These are phyloP conservation scores for Daedaleopsis sinensis DNA, from an alignment of 768 basidiomycete genomes.

Conservation along the genomic window DNA sequence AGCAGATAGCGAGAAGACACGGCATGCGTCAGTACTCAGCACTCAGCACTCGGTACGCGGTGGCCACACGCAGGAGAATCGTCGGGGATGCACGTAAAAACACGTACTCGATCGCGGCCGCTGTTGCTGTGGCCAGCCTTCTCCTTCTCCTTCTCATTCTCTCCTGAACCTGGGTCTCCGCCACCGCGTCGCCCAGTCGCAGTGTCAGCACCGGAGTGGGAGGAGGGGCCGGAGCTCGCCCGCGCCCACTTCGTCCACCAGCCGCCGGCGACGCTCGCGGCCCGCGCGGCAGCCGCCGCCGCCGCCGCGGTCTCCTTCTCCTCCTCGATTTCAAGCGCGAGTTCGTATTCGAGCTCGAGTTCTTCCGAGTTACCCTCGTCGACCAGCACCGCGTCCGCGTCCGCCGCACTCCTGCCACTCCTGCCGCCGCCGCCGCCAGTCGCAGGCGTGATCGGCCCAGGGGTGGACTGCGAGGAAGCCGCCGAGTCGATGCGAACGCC, in stretches of 20 bases:
- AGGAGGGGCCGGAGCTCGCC: background rate
- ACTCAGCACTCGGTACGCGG: too few relatives aligned
- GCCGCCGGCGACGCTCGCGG: conserved; percentile 43
- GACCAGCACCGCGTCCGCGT: background rate
- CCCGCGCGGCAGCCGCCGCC: conserved; percentile 34
- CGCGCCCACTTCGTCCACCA: conserved; percentile 57
- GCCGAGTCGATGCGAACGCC: conserved; percentile 15
- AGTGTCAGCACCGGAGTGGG: conserved; percentile 2
- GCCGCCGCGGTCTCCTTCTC: conserved; percentile 23
- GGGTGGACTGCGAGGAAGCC: conserved; percentile 33
- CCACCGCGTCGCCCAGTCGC: background rate
- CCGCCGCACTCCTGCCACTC: background rate
- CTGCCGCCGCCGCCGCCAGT: conserved; percentile 27
- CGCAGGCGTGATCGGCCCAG: conserved; percentile 34
- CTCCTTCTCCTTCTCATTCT: too few relatives aligned
- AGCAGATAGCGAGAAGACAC: background rate
- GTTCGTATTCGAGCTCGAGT: background rate
- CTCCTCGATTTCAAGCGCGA: background rate
- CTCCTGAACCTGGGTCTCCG: too few relatives aligned
- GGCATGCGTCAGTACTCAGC: conserved; percentile 3
- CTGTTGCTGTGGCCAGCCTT: background rate
- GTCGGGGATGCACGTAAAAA: conserved; percentile 19
- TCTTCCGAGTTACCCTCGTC: conserved; percentile 10
- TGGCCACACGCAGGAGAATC: conserved; percentile 17
- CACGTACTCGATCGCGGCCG: conserved; percentile 10